Conservation (phyloP, 108 stramenopile genomes). For the Fistulifera pelliculosa region DNA sequence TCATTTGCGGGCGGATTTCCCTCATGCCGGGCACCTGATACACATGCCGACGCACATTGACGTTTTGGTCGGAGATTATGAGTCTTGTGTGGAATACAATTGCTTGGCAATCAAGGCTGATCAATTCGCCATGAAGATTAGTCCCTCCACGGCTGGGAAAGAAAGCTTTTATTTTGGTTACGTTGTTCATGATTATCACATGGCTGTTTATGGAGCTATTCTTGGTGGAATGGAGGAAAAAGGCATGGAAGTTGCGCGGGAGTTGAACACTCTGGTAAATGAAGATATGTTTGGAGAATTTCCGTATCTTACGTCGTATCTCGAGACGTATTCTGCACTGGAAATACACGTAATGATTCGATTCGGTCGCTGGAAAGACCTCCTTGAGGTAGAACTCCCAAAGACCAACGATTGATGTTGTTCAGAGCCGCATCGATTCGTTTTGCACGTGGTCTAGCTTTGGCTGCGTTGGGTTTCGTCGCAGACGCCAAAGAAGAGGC, state of each 20-base stretch:
- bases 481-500: constrained; percentile 51
- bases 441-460: constrained; percentile 60
- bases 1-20: constrained; percentile 52
- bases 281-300: constrained; percentile 63
- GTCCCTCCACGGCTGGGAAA: constrained; percentile 62
- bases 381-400: constrained; percentile 51
- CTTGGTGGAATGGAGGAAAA: constrained; percentile 71
- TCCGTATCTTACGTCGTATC: constrained; percentile 61
- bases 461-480: constrained; percentile 43
- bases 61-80: constrained; percentile 79
- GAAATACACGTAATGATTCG: constrained; percentile 78
- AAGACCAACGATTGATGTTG: constrained; percentile 60
- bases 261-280: constrained; percentile 39
- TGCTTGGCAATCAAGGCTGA: constrained; percentile 64
- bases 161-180: constrained; percentile 83
- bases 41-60: constrained; percentile 87
- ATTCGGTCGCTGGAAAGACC: constrained; percentile 78
- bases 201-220: constrained; percentile 71
- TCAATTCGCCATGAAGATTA: constrained; percentile 38
- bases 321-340: constrained; percentile 73
- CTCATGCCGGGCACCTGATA: constrained; percentile 75
- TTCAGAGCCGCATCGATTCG: constrained; percentile 52
- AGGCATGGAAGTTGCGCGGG: constrained; percentile 53
- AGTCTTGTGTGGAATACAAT: constrained; percentile 66
- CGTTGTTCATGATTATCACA: constrained; percentile 79